Evolutionary conservation across 495 filamentous ascomycete genomes (phyloP), one percentile per base, ranked within the genome.

Genomic region (Trichoderma gamsii): DNA sequence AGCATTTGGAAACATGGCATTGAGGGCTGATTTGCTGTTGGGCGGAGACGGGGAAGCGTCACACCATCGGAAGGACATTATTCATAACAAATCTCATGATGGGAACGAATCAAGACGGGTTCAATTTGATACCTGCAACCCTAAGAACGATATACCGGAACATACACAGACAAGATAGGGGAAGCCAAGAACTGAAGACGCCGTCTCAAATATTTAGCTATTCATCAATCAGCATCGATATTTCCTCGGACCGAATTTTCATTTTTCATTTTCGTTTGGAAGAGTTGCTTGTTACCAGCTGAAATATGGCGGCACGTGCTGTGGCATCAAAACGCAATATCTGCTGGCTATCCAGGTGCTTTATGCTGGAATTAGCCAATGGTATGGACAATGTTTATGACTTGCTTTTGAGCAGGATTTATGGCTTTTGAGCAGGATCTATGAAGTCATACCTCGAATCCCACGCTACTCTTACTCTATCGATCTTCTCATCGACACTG

Each of bases 1-100:
- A 61, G 12, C 44, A 49, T 49, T 61, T 29, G 56, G 25, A 61
- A 61, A 61, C 25, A 32, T 13, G 56, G 23, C 56, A 25, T 61
- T 61, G 56, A 61, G 56, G 52, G 56, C 11, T 61, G 56, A 61
- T 61, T 29, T 32, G 56, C 56, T 61, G 56, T 21, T 61, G 9
- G 56, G 56, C 27, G 16, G 56, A 32, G 56, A 59, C 3, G 8
- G 49, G 56, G 13, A 61, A 29, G 12, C 25, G 56, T 61, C 56
- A 32, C 9, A 32, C 23, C 29, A 61, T 32, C 56, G 29, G 16
- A 61, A 13, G 12, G 56, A 25, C 51, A 32, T 29, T 9, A 32
- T 16, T 16, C 11, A 4, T 52, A 4, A 52, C 21, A 46, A 46
- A 18, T 21, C 9, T 25, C 18, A 52, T n/a, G 49, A 52, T 52